Base-by-base conservation (phyloP, 768 basidiomycete genomes). In the Grammothele lineata region DNA sequence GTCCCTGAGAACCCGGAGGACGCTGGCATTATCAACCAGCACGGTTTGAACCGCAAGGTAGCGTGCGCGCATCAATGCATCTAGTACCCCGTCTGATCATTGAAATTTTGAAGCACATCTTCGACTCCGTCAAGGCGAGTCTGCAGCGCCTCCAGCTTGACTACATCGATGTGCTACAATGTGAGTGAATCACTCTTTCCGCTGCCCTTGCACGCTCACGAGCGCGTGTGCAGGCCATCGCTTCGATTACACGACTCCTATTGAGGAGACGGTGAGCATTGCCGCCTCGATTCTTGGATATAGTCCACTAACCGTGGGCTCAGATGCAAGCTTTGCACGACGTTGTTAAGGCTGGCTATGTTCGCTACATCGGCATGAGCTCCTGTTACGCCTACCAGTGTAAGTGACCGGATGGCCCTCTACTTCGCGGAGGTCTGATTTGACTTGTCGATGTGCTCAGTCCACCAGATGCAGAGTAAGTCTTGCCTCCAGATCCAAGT, bases 131-230 rank as follows among this genome's bases (percentile, higher is more conserved):
- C 30, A 81, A 82, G 56, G 66, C 68, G 12, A 80, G 78, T 36
- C 63, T 90, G 48, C 64, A 83, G 58, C 74, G 87, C 15, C 71
- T 91, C 2, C 82, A 87, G 37, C 62, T 87, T 23, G 87, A 90
- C 43, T 87, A 88, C 52, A 72, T 91, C 56, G 89, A 90, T 57
- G 65, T 89, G 1, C 65, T 88, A 6, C 87, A 89, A 68, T 85
- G 83, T 73, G 56, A 51, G 70, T 43, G 9, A 19, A n/a, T 5
- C 36, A 17, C 7, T 14, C 27, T 30, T 14, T 14, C n/a, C n/a
- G 8, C 8, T 30, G 14, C 27, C 27, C 27, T 7, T 7, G 14
- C 14, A 30, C 14, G 14, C 27, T 30, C 8, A 30, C 27, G 8
- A 30, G 14, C 27, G 14, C 27, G 7, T 30, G 27, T 66, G 24